A percentile compares a stretch with the other conserved stretches of the same genome.
Conservation (phyloP, 2,329 filamentous ascomycete species). For the Penicillium sp. region DNA sequence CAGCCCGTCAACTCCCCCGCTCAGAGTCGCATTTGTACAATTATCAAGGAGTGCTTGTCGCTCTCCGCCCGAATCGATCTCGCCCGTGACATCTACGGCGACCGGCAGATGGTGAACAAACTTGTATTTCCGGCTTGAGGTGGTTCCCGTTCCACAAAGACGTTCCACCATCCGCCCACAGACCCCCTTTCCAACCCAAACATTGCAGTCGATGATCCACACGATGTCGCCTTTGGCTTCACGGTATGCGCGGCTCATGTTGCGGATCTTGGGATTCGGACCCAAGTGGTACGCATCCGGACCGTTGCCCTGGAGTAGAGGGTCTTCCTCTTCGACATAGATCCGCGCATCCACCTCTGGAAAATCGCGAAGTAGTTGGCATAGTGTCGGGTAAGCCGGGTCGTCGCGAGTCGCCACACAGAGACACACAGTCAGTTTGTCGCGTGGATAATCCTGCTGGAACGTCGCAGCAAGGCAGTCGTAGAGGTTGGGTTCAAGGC, state of each 20-base stretch:
- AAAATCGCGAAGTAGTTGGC: conserved; percentile 67
- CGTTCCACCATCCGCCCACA: conserved; percentile 84
- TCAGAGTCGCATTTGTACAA: conserved; percentile 9
- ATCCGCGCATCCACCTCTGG: conserved; percentile 64
- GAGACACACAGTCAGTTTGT: conserved; percentile 72
- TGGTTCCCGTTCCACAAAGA: conserved; percentile 60
- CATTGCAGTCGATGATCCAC: conserved; percentile 94
- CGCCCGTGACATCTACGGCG: conserved; percentile 63
- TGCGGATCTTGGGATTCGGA: conserved; percentile 97
- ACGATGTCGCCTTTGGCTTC: conserved; percentile 83
- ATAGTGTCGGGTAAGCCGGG: conserved; percentile 68
- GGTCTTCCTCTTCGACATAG: conserved; percentile 76
- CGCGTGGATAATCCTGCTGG: conserved; percentile 68
- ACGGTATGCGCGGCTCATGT: conserved; percentile 87
- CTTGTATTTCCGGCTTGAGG: conserved; percentile 58
- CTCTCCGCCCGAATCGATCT: conserved; percentile 22
- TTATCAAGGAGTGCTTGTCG: conserved; percentile 22
- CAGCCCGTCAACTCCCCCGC: conserved; percentile 1
- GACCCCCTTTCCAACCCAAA: conserved; percentile 78
- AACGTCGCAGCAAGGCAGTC: conserved; percentile 87
- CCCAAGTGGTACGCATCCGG: conserved; percentile 59
- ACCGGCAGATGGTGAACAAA: conserved; percentile 93
- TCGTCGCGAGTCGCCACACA: conserved; percentile 73
- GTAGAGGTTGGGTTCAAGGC: conserved; percentile 81
- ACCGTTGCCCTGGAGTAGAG: conserved; percentile 53